Percentiles rank a stretch among this genome's conserved stretches.
Conservation (phyloP, 192 early-diverging fungal genomes). For the Podila minutissima region DNA sequence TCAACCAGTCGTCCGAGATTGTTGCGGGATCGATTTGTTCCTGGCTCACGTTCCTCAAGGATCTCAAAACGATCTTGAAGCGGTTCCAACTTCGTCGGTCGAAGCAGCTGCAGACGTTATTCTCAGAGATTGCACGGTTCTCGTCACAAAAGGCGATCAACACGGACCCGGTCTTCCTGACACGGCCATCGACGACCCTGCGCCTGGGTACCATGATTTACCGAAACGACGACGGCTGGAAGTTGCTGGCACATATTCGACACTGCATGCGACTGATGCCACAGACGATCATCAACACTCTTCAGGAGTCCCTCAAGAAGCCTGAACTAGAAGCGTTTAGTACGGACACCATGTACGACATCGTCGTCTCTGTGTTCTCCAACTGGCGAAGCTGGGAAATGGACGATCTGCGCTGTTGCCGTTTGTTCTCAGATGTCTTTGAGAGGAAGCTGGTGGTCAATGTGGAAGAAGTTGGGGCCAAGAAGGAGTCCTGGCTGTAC, state of each 20-base stretch:
- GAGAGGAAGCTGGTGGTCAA: conserved; percentile 35
- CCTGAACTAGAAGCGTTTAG: conserved; percentile 50
- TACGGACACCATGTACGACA: conserved; percentile 56
- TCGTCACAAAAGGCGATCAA: conserved; percentile 48
- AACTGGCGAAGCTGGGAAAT: conserved; percentile 76
- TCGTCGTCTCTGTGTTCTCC: conserved; percentile 56
- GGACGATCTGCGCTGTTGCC: conserved; percentile 53
- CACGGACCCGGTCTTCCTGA: conserved; percentile 75
- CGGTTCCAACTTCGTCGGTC: conserved; percentile 58
- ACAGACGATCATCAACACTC: conserved; percentile 19
- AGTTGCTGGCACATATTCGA: conserved; percentile 71
- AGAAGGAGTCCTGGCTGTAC: conserved; percentile 35
- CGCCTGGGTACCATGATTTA: conserved; percentile 67
- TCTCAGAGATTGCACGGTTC: conserved; percentile 63
- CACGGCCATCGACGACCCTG: conserved; percentile 69
- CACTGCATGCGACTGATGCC: conserved; percentile 65
- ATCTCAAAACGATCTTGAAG: conserved; percentile 60
- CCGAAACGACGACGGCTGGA: conserved; percentile 81
- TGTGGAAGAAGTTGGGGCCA: neutral
- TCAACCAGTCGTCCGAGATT: conserved; percentile 79
- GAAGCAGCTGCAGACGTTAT: conserved; percentile 65
- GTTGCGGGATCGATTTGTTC: conserved; percentile 72
- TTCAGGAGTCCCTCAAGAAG: conserved; percentile 57
- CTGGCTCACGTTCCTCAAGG: conserved; percentile 72
- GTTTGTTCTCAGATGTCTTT: conserved; percentile 60